A percentile compares a stretch with the other conserved stretches of the same genome.
Evolutionary conservation across 176 grass and related monocot genomes (phyloP).

Genomic region (Eleusine indica): DNA sequence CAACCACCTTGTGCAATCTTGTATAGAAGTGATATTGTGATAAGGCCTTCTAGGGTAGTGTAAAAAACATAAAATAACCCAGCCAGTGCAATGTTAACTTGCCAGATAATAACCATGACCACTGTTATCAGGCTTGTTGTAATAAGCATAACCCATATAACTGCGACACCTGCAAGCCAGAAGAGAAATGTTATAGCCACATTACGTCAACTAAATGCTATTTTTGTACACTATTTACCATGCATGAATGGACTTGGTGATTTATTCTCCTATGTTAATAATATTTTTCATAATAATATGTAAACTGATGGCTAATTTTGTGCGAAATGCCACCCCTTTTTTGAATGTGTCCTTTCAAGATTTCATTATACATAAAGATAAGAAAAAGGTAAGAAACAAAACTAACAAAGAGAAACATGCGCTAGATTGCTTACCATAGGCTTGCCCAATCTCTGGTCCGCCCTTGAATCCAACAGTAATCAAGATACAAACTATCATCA

Average conservation of each 20-base stretch:
- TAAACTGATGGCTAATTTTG: background rate
- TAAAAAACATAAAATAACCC: slow-evolving; percentile 48
- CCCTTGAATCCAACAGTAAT: slow-evolving; percentile 75
- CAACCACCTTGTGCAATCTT: slow-evolving; percentile 76
- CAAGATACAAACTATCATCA: slow-evolving; percentile 71
- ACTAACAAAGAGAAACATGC: slow-evolving; percentile 14
- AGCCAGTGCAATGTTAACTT: slow-evolving; percentile 41
- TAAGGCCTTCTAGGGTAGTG: slow-evolving; percentile 52
- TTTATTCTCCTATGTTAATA: background rate
- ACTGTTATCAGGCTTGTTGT: slow-evolving; percentile 66
- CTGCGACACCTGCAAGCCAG: slow-evolving; percentile 64
- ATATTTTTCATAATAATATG: slow-evolving; percentile 2
- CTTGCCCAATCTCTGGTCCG: slow-evolving; percentile 80
- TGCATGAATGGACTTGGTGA: slow-evolving; percentile 3
- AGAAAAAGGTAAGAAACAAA: background rate
- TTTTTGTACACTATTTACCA: background rate
- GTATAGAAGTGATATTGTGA: slow-evolving; percentile 75
- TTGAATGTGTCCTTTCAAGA: background rate
- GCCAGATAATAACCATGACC: slow-evolving; percentile 77
- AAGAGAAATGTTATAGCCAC: slow-evolving; percentile 7
- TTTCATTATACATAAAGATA: background rate
- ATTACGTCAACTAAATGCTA: background rate
- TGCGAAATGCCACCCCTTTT: background rate
- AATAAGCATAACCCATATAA: slow-evolving; percentile 96
- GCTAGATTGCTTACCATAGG: slow-evolving; percentile 61